Evolutionary conservation across 2,329 filamentous ascomycete genomes (phyloP), one percentile per base, ranked within the genome.

Genomic region (Pezicula radicicola): DNA sequence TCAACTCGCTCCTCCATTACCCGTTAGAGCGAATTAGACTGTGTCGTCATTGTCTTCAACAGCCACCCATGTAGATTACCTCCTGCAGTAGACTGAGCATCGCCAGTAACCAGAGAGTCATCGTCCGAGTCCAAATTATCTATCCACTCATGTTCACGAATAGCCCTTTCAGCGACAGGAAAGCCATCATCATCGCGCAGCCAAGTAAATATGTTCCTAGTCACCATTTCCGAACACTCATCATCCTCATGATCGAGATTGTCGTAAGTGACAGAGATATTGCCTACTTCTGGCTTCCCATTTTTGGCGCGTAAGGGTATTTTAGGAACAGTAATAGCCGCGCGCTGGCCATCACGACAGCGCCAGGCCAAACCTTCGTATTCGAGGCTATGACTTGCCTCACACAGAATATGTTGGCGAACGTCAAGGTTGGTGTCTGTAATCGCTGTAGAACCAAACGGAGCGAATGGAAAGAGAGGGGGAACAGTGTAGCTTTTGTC

Each of bases 121-220:
- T 65, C 62, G 9, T 63, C 62, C 19, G 48, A 58, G 7, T 65
- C 55, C 16, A 65, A 49, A 48, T 64, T 63, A 8, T 63, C 63
- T 39, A 66, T 63, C 64, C 64, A 67, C 41, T 63, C 58, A 36
- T 66, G 65, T 41, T 64, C 49, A 28, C 60, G 58, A 47, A 68
- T 64, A 33, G 43, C 60, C 35, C 58, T 60, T 48, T 66, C 64
- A 1, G 58, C 60, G 13, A 67, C 53, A 10, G 63, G 62, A 53
- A 65, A 68, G 2, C 64, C 61, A 12, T 61, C 59, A 3, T 61
- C 49, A 27, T 56, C 60, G 27, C 62, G 62, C 12, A 68, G 60
- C 60, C 61, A 67, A 25, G 57, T 62, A 33, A 67, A 67, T 40
- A 66, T 58, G 28, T 66, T 65, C 16, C 58, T 55, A 3, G 60